A percentile compares a stretch with the other conserved stretches of the same genome.
phyloP scores from a whole-genome alignment of 2,329 filamentous ascomycete genomes.

The Ophiostoma populinum region DNA sequence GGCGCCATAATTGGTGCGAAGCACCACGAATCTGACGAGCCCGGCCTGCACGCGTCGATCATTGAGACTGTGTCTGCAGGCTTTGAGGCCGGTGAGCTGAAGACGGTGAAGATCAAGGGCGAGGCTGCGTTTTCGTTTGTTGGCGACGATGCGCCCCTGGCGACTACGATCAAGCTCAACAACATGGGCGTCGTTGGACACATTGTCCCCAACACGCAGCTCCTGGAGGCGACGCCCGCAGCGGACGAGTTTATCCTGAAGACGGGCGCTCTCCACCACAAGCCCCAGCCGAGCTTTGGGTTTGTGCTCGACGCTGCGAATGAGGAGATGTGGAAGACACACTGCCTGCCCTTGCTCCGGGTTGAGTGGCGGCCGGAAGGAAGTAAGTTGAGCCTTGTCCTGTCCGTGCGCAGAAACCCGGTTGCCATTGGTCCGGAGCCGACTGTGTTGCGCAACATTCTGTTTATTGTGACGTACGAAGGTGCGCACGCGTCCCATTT shows the following conservation, averaged over 20 bases:
- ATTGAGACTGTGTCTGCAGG: constrained; percentile 81
- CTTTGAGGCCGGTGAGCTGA: constrained; percentile 59
- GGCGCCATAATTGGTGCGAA: constrained; percentile 50
- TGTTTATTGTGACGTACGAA: constrained; percentile 55
- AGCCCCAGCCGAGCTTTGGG: constrained; percentile 72
- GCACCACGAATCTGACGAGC: constrained; percentile 65
- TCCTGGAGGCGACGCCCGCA: constrained; percentile 51
- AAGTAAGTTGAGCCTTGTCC: constrained; percentile 68
- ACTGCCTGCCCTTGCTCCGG: constrained; percentile 56
- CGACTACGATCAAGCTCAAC: constrained; percentile 62
- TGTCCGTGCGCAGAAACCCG: constrained; percentile 75
- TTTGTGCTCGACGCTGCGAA: constrained; percentile 70
- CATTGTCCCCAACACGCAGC: constrained; percentile 84
- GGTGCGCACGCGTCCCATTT: constrained; percentile 46
- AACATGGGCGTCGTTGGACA: constrained; percentile 80
- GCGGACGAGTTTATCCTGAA: constrained; percentile 70
- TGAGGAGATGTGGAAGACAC: constrained; percentile 24
- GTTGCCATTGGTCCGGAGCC: constrained; percentile 15
- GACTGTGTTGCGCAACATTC: constrained; percentile 48
- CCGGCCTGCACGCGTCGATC: constrained; percentile 73
- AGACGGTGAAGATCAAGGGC: constrained; percentile 58
- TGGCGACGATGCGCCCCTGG: constrained; percentile 25
- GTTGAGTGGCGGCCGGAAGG: constrained; percentile 72
- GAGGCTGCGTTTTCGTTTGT: constrained; percentile 78
- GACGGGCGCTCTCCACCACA: constrained; percentile 49